Evolutionary conservation across 1,284 basidiomycete genomes (phyloP), one percentile per base, ranked within the genome.

Genomic region (Waitea zeae): DNA sequence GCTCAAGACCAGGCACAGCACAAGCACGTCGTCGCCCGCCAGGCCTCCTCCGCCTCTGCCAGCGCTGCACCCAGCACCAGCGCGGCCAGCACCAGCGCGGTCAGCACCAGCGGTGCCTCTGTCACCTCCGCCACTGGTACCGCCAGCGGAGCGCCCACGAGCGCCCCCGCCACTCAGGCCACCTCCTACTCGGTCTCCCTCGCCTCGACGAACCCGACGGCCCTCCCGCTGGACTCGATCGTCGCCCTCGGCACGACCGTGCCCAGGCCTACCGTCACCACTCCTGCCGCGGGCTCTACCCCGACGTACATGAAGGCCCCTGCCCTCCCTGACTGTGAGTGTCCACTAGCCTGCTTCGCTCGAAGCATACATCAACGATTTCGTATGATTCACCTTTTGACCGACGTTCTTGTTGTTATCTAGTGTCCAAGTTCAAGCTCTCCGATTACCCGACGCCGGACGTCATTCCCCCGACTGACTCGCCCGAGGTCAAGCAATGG

Each of bases 381-480:
- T 26, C 22, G n/a, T 7, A 7, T 7, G n/a, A 26, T 26, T 26
- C n/a, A n/a, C n/a, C n/a, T n/a, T n/a, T n/a, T n/a, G n/a, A n/a
- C n/a, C n/a, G n/a, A n/a, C n/a, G n/a, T n/a, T n/a, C n/a, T n/a
- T n/a, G n/a, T n/a, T n/a, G n/a, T 26, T 35, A 36, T 4, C 43
- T 40, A 27, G 41, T 42, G 29, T 7, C 14, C 11, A 9, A 33
- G 15, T 20, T 41, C 5, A 30, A 20, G 9, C 58, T 66, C 5
- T 37, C 59, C 12, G 64, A 68, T 46, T 92, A 86, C 52, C 86
- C 86, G 2, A 32, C 69, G 0, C 58, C 84, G 17, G 86, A 89
- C 51, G 56, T 54, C 20, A 49, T 61, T 2, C 82, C 84, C 13
- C 72, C 76, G 0, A 68, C 61, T 5, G 65, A 81, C 56, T 77